Conservation (phyloP, 2,329 filamentous ascomycete genomes). For the Aspergillus sp. region DNA sequence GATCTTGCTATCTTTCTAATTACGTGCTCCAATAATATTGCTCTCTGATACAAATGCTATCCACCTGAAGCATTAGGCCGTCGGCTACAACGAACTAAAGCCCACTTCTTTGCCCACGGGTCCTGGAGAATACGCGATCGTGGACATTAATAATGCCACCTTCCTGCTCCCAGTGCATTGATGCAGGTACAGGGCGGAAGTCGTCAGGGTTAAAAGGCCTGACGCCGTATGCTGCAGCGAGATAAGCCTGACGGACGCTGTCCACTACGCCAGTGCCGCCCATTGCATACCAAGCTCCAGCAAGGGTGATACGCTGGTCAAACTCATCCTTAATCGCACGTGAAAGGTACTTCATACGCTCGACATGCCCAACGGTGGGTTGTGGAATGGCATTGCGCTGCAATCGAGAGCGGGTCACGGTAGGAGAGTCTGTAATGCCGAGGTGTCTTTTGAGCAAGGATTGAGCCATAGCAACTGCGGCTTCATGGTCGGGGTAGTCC, state of each 20-base stretch:
- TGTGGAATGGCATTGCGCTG: slow-evolving; percentile 82
- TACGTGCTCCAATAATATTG: not conserved
- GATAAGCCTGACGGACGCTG: slow-evolving; percentile 57
- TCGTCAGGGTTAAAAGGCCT: not conserved
- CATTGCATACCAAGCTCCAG: slow-evolving; percentile 51
- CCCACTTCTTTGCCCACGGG: no score
- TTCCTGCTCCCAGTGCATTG: slow-evolving; percentile 26
- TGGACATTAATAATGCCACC: slow-evolving; percentile 33
- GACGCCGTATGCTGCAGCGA: slow-evolving; percentile 49
- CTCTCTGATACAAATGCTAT: not conserved
- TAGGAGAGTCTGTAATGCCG: slow-evolving; percentile 63
- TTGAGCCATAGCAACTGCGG: slow-evolving; percentile 69
- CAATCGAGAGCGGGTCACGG: slow-evolving; percentile 60
- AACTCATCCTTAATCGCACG: slow-evolving; percentile 57
- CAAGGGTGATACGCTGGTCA: slow-evolving; percentile 64
- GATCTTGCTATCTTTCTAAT: not conserved
- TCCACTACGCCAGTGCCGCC: slow-evolving; percentile 53
- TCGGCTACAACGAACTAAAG: no score
- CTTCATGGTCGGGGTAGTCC: slow-evolving; percentile 62
- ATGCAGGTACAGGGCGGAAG: no score
- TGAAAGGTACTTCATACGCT: slow-evolving; percentile 60
- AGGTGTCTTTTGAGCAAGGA: slow-evolving; percentile 72
- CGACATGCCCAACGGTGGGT: slow-evolving; percentile 75
- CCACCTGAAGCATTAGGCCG: not conserved
- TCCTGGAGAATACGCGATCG: no score